Base-by-base conservation (phyloP, 495 filamentous ascomycete genomes). In the Barbatosphaeria neglecta region DNA sequence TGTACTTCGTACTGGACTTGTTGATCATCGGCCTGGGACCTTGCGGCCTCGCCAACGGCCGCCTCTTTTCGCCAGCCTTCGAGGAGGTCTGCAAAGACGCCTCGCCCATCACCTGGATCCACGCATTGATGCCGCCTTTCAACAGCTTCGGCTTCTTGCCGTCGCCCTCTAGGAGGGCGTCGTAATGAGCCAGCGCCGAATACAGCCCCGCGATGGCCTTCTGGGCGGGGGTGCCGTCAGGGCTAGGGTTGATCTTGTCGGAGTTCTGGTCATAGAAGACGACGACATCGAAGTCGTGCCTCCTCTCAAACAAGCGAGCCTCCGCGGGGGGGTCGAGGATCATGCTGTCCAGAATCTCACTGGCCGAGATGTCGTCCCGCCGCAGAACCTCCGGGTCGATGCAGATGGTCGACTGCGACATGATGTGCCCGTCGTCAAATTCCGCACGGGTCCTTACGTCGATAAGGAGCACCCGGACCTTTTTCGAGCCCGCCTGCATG, bases 391-490 rank as follows among this genome's bases (percentile, higher is more conserved):
- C 77, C n/a, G 90, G 87, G 55, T 99, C 92, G 43, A 97, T 74
- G 63, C 90, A 97, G 37, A 97, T 84, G 25, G 90, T 83, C 8
- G 76, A 83, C 43, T 78, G 76, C 8, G 81, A 79, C 67, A 79
- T 81, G 37, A 99, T 87, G 55, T 99, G 93, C 1, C 92, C 92
- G 31, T 76, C 68, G 52, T 96, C 88, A 58, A 84, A 99, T 25
- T 85, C 75, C 35, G 86, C 81, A 27, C 92, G 84, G 50, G 73
- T 68, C 20, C 93, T 80, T 41, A 96, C 80, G 67, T 97, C 92
- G 51, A 99, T 84, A 16, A 97, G 50, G 2, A 99, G 65, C 4
- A 95, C 69, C 31, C 73, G 77, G 45, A 76, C 74, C 44, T 68
- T 70, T 31, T 64, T 73, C 48, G 48, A 50, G 9, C 55, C 64